A percentile compares a stretch with the other conserved stretches of the same genome.
Conservation (phyloP, 108 stramenopile species). For the Pseudonitzschia delicatissima region DNA sequence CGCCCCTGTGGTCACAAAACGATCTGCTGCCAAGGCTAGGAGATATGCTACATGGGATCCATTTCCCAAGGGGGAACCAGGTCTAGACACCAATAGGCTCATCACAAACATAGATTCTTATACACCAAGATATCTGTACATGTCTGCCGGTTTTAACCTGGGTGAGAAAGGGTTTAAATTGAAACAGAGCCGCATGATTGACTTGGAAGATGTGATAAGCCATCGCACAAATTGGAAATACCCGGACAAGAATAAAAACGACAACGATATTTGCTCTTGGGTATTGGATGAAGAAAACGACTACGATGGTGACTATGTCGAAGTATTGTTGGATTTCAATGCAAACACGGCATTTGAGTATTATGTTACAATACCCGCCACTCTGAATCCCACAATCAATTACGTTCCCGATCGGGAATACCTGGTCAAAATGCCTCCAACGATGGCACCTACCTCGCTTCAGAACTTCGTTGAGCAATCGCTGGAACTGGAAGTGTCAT, state of each 20-base stretch:
- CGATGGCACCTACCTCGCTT: background rate
- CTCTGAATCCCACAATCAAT: background rate
- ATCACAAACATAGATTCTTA: too few species aligned
- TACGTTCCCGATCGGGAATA: conserved; percentile 4
- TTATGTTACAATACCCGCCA: background rate
- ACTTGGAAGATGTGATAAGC: background rate
- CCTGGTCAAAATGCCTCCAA: background rate
- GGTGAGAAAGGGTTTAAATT: background rate
- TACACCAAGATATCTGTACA: background rate
- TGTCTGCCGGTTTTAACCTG: background rate
- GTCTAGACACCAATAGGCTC: background rate
- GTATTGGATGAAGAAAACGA: background rate
- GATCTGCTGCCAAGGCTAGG: background rate
- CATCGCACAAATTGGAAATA: background rate
- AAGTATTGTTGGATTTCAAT: background rate
- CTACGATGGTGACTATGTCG: background rate
- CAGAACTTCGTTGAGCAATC: background rate
- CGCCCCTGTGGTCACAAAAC: background rate
- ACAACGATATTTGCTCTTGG: background rate
- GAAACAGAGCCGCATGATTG: background rate
- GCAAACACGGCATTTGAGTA: conserved; percentile 2
- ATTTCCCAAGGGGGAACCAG: background rate
- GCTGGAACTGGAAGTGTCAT: too few species aligned
- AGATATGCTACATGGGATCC: background rate
- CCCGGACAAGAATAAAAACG: background rate